Conservation (phyloP, 2,329 filamentous ascomycete genomes). For the Trichoderma atrobrunneum region DNA sequence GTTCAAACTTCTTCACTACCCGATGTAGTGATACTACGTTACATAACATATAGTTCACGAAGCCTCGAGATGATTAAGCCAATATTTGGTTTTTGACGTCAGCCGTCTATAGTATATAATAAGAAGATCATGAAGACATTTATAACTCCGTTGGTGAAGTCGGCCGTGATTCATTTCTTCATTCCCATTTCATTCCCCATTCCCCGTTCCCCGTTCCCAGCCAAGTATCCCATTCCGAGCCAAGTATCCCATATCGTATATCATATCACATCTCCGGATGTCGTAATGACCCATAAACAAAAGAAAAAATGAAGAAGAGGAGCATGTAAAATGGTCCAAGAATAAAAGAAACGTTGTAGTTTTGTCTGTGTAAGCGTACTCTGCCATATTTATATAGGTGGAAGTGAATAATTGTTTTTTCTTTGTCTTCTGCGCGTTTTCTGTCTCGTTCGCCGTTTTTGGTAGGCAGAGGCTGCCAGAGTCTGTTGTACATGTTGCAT, state of each 20-base stretch:
- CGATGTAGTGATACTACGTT: background rate
- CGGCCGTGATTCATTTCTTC: constrained; percentile 6
- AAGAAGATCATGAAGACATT: background rate
- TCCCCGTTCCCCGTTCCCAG: background rate
- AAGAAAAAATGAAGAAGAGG: background rate
- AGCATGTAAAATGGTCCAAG: background rate
- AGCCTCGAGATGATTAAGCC: background rate
- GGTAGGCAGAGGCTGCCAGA: background rate
- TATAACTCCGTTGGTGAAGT: background rate
- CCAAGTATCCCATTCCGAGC: background rate
- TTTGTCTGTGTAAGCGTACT: background rate
- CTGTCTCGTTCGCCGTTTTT: background rate
- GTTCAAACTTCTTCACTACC: background rate
- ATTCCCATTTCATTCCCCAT: background rate
- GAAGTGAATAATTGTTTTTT: background rate
- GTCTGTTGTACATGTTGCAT: background rate
- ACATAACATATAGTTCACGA: background rate
- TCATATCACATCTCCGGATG: background rate
- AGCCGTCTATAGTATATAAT: background rate
- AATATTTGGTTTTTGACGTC: background rate
- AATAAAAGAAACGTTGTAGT: background rate
- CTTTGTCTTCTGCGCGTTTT: background rate
- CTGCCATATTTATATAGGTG: background rate
- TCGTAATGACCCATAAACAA: background rate
- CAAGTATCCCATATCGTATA: background rate